These are phyloP conservation scores for Cladosporium colombiae DNA, from an alignment of 2,329 filamentous ascomycete genomes.

Conservation along the genomic window DNA sequence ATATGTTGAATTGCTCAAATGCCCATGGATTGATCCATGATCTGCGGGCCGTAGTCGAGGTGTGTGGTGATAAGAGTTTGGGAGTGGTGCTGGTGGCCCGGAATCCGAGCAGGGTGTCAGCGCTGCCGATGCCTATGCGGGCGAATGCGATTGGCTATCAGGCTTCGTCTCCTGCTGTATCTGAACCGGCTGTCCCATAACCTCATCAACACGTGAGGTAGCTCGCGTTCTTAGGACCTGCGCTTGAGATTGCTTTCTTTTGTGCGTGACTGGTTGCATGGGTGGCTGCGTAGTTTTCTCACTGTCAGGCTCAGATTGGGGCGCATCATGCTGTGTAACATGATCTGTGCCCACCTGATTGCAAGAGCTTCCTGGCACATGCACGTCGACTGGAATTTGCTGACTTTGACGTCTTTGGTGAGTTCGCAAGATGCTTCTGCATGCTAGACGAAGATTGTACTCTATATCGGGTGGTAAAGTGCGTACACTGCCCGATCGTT, in stretches of 20 bases:
- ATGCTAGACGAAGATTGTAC: neutral
- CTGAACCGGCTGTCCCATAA: neutral
- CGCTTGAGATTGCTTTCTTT: neutral
- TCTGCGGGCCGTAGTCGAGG: neutral
- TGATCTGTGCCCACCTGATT: neutral
- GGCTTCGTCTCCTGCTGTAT: neutral
- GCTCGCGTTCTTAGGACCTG: neutral
- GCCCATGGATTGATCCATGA: neutral
- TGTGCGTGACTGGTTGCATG: neutral
- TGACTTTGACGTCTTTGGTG: neutral
- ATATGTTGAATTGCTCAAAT: neutral
- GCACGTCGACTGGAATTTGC: neutral
- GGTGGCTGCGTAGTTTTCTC: neutral
- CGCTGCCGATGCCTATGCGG: neutral
- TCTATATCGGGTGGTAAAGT: neutral
- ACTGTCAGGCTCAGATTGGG: neutral
- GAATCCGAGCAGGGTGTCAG: neutral
- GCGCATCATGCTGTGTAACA: neutral
- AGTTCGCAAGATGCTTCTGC: neutral
- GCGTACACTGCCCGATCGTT: slow-evolving; percentile 4
- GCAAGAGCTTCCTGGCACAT: too few species aligned
- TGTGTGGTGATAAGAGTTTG: neutral
- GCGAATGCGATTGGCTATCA: neutral
- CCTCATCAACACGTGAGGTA: neutral
- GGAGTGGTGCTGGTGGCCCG: neutral